These are phyloP conservation scores for Calvatia gigantea DNA, from an alignment of 768 basidiomycete genomes.

Conservation along the genomic window DNA sequence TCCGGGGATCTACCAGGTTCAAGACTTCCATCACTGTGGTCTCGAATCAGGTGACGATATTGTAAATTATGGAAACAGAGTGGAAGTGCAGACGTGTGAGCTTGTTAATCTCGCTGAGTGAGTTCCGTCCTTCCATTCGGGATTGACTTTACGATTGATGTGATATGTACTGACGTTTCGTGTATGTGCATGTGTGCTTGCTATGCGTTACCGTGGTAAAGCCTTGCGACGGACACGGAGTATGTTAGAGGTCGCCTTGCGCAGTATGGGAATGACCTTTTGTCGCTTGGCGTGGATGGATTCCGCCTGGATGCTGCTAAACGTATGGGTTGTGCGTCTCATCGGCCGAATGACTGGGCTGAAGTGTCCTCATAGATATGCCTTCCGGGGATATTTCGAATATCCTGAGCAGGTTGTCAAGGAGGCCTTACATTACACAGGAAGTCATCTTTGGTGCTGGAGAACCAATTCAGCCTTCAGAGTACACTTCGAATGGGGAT, in stretches of 20 bases:
- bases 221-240: constrained; percentile 60
- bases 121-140: constrained; percentile 17
- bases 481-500: constrained; percentile 58
- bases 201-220: constrained; percentile 18
- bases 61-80: constrained; percentile 47
- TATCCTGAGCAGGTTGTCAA: constrained; percentile 42
- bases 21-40: constrained; percentile 67
- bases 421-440: constrained; percentile 56
- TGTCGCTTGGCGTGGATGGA: constrained; percentile 61
- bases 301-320: constrained; percentile 65
- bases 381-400: constrained; percentile 47
- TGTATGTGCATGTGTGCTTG: no score
- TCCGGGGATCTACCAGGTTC: constrained; percentile 41
- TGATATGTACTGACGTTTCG: no score
- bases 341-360: background rate
- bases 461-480: constrained; percentile 50
- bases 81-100: constrained; percentile 58
- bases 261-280: constrained; percentile 53
- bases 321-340: constrained; percentile 29
- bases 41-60: constrained; percentile 50
- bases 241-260: constrained; percentile 56
- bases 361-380: constrained; percentile 42
- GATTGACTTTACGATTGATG: no score
- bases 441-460: constrained; percentile 54
- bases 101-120: constrained; percentile 51